Evolutionary conservation across 805 yeast genomes (phyloP).

Genomic region (Alloascoidea hylecoeti): DNA sequence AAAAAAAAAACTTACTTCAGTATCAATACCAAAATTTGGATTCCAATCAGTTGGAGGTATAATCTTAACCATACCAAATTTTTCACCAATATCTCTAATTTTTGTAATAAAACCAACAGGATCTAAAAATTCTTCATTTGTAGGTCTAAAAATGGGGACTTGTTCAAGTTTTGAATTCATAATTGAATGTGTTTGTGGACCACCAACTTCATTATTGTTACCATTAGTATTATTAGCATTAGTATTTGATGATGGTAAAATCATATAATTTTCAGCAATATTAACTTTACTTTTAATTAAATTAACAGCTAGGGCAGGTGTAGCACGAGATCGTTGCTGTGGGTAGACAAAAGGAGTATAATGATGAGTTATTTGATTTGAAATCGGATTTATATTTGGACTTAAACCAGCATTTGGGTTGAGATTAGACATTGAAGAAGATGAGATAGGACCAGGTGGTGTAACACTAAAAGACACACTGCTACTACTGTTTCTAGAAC

Average conservation of each 20-base stretch:
- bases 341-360: background rate
- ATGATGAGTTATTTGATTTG: slow-evolving; percentile 1
- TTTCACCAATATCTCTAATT: background rate
- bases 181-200: background rate
- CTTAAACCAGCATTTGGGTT: too few relatives aligned
- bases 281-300: background rate
- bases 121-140: background rate
- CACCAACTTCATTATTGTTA: background rate
- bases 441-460: too few relatives aligned
- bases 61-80: background rate
- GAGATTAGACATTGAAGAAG: too few relatives aligned
- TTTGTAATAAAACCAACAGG: background rate
- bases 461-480: too few relatives aligned
- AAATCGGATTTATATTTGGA: too few relatives aligned
- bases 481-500: too few relatives aligned
- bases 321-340: background rate
- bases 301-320: background rate
- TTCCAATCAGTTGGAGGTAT: slow-evolving; percentile 1
- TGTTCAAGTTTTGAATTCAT: background rate
- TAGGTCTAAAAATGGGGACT: background rate
- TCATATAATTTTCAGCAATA: background rate
- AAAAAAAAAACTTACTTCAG: background rate
- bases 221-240: background rate
- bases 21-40: background rate
- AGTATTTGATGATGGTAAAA: background rate